phyloP scores from a whole-genome alignment of 2,329 filamentous ascomycete species.

The Talaromyces sp. region DNA sequence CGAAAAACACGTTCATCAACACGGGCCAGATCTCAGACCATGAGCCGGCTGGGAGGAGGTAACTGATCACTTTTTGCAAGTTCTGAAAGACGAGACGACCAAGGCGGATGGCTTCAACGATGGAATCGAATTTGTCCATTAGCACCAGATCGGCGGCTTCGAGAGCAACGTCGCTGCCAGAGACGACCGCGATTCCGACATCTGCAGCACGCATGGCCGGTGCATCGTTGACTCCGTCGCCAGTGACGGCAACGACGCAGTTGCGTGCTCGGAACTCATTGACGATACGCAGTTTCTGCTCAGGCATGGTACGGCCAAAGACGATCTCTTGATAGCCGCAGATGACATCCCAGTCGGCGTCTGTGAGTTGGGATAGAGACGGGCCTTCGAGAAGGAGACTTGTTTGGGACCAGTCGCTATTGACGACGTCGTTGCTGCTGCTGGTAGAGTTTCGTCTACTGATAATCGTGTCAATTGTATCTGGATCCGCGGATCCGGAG shows the following conservation, averaged over 20 bases:
- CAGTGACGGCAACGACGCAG: slow-evolving; percentile 39
- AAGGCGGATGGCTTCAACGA: slow-evolving; percentile 29
- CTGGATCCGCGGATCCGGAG: slow-evolving; percentile 45
- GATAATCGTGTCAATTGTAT: slow-evolving; percentile 43
- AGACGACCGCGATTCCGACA: slow-evolving; percentile 32
- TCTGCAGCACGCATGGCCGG: slow-evolving; percentile 31
- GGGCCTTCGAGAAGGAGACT: slow-evolving; percentile 62
- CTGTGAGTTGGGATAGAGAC: slow-evolving; percentile 61
- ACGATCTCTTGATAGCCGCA: slow-evolving; percentile 51
- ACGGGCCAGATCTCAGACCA: slow-evolving; percentile 57
- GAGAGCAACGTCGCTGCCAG: slow-evolving; percentile 38
- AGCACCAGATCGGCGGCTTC: slow-evolving; percentile 38
- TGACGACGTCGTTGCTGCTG: not conserved
- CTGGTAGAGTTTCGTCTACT: not conserved
- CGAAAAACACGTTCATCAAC: slow-evolving; percentile 52
- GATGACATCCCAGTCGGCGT: slow-evolving; percentile 64
- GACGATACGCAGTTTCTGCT: slow-evolving; percentile 42
- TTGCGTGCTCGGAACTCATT: slow-evolving; percentile 35
- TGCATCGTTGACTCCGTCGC: slow-evolving; percentile 35
- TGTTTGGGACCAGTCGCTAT: slow-evolving; percentile 26
- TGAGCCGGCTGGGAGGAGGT: slow-evolving; percentile 48
- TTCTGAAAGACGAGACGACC: slow-evolving; percentile 34
- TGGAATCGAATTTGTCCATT: slow-evolving; percentile 32
- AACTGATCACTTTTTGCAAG: slow-evolving; percentile 36
- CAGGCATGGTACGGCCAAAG: slow-evolving; percentile 41